phyloP scores from a whole-genome alignment of 441 rosid species.

The Pelargonium citronellum region DNA sequence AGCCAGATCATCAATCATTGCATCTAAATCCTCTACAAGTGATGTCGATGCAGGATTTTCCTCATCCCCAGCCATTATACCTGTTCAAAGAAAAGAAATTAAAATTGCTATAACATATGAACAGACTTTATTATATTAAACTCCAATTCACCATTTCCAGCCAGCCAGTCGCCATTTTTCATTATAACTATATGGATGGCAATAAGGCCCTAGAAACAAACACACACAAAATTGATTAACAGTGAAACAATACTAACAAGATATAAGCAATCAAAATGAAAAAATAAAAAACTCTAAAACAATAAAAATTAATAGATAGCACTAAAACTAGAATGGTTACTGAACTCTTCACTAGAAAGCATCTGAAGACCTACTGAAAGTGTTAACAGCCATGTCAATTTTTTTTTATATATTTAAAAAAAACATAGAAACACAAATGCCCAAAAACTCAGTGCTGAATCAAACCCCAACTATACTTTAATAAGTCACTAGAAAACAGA shows the following conservation, averaged over 20 bases:
- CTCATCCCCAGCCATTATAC: slow-evolving; percentile 44
- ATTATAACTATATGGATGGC: neutral
- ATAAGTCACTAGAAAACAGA: no score
- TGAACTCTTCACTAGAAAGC: no score
- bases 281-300: neutral
- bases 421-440: no score
- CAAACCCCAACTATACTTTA: no score
- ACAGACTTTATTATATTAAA: neutral
- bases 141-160: no score
- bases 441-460: no score
- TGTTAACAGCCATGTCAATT: no score
- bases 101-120: neutral
- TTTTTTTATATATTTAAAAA: no score
- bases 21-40: slow-evolving; percentile 25
- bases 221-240: neutral
- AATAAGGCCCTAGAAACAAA: neutral
- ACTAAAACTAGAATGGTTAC: no score
- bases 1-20: slow-evolving; percentile 22
- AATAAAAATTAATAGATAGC: no score
- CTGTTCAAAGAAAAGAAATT: slow-evolving; percentile 8
- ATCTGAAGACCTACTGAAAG: no score
- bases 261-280: neutral
- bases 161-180: neutral
- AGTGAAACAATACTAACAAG: neutral
- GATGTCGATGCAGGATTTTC: slow-evolving; percentile 27